Evolutionary conservation across 805 yeast genomes (phyloP).

Genomic region (Kuraishia cidri): DNA sequence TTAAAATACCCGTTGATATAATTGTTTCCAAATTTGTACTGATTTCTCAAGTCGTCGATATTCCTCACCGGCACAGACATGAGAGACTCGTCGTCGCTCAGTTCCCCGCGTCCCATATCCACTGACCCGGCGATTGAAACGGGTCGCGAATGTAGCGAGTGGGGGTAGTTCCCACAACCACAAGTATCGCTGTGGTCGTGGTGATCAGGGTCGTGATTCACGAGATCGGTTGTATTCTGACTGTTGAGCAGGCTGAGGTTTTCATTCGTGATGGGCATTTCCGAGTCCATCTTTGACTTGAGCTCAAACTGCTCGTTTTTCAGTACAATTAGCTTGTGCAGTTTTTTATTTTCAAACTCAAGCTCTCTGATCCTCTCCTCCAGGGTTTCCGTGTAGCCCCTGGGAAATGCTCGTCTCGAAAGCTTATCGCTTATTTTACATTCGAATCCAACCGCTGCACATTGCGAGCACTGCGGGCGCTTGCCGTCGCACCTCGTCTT

Average conservation of each 20-base stretch:
- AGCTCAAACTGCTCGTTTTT: conserved; percentile 55
- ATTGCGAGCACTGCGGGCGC: conserved; percentile 69
- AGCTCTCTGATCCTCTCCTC: conserved; percentile 85
- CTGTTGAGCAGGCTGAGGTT: conserved; percentile 18
- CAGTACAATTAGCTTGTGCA: conserved; percentile 53
- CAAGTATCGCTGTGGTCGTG: conserved; percentile 42
- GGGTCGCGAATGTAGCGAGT: conserved; percentile 51
- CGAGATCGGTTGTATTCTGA: conserved; percentile 10
- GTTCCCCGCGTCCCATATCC: conserved; percentile 33
- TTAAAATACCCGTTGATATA: conserved; percentile 2
- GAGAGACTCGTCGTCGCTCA: conserved; percentile 37
- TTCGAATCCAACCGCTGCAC: conserved; percentile 78
- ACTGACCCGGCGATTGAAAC: conserved; percentile 60
- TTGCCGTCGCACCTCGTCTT: conserved; percentile 75
- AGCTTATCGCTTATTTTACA: conserved; percentile 83
- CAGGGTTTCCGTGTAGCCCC: conserved; percentile 85
- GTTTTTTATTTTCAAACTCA: conserved; percentile 69
- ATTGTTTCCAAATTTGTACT: conserved; percentile 12
- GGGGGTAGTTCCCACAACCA: conserved; percentile 44
- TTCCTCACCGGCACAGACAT: conserved; percentile 9
- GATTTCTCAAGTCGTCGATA: conserved; percentile 13
- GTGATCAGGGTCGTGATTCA: conserved; percentile 6
- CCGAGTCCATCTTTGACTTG: conserved; percentile 16
- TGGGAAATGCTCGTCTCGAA: conserved; percentile 80
- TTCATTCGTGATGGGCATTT: conserved; percentile 15